Conservation (phyloP, 192 early-diverging fungal genomes). For the Allomyces arbusculus region DNA sequence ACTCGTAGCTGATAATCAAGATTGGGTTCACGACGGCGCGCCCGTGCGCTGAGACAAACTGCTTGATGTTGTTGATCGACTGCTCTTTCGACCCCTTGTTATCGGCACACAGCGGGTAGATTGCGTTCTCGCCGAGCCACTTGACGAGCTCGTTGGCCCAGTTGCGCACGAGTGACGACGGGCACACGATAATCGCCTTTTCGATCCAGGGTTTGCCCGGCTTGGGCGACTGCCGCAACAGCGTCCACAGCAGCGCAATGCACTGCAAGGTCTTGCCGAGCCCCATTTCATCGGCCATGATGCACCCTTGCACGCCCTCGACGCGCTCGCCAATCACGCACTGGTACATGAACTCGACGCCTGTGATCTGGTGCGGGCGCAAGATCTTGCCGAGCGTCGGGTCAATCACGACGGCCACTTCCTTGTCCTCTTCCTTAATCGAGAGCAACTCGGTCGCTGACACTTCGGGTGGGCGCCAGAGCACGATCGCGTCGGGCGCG, state of each 20-base stretch:
- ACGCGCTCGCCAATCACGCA: conserved; percentile 69
- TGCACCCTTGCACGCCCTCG: conserved; percentile 69
- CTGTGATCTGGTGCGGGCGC: conserved; percentile 92
- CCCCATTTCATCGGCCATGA: conserved; percentile 94
- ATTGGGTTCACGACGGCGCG: conserved; percentile 74
- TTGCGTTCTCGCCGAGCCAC: conserved; percentile 71
- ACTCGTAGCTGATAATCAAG: conserved; percentile 95
- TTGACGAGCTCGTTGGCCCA: conserved; percentile 97
- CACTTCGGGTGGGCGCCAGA: neutral
- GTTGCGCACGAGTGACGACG: conserved; percentile 83
- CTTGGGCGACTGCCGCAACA: conserved; percentile 73
- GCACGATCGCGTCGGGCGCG: neutral
- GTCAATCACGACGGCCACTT: conserved; percentile 25
- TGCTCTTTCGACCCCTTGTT: conserved; percentile 76
- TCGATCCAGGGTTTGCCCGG: conserved; percentile 81
- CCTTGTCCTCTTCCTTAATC: neutral
- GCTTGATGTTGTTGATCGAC: conserved; percentile 46
- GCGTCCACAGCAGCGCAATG: conserved; percentile 91
- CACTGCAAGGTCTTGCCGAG: conserved; percentile 57
- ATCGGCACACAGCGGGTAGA: conserved; percentile 73
- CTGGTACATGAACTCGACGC: conserved; percentile 83
- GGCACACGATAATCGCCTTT: conserved; percentile 93
- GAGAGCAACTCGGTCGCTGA: neutral
- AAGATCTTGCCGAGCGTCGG: conserved; percentile 63
- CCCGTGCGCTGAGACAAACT: conserved; percentile 67